These are phyloP conservation scores for Daldinia decipiens DNA, from an alignment of 495 filamentous ascomycete species.

Conservation along the genomic window DNA sequence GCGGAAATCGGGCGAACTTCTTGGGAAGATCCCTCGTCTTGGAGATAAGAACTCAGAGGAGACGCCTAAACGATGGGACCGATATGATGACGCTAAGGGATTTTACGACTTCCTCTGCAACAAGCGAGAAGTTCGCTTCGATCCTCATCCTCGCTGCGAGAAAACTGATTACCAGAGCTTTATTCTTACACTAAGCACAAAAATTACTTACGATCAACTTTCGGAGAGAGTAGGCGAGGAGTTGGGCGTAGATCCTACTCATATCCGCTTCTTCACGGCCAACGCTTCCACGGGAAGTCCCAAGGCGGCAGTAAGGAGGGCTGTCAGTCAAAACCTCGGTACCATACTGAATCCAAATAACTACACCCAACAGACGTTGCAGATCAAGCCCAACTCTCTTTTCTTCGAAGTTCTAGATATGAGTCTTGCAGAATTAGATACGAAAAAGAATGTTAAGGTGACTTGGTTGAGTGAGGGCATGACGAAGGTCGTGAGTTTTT, in stretches of 20 bases:
- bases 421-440: constrained; percentile 90
- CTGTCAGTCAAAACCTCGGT: constrained; percentile 68
- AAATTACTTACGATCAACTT: constrained; percentile 90
- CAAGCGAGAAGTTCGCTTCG: constrained; percentile 76
- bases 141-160: constrained; percentile 65
- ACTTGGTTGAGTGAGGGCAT: constrained; percentile 90
- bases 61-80: constrained; percentile 46
- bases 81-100: constrained; percentile 73
- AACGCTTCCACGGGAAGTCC: constrained; percentile 77
- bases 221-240: constrained; percentile 86
- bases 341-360: constrained; percentile 74
- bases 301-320: constrained; percentile 78
- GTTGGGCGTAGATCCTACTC: constrained; percentile 79
- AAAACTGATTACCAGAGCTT: constrained; percentile 67
- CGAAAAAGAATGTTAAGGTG: constrained; percentile 83
- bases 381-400: constrained; percentile 77
- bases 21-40: constrained; percentile 44
- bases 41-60: constrained; percentile 44
- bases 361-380: constrained; percentile 63
- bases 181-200: constrained; percentile 78
- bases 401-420: constrained; percentile 95
- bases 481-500: constrained; percentile 76
- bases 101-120: constrained; percentile 95
- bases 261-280: constrained; percentile 89
- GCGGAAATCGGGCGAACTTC: constrained; percentile 52